Base-by-base conservation (phyloP, 805 yeast species). In the Nakazawaea ernobii region DNA sequence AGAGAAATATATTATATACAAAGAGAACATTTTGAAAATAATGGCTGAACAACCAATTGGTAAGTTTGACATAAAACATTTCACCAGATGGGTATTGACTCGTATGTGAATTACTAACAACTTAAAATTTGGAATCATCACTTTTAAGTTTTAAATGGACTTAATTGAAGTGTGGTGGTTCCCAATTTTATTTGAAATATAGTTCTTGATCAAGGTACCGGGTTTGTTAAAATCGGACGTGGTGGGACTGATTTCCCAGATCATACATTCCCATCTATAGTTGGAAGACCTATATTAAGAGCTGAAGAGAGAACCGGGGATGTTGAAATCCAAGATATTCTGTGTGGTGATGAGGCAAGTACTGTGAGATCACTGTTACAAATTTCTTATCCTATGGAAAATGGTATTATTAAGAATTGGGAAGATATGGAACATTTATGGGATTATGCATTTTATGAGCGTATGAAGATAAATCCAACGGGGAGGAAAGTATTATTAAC, bases 141-240 rank as follows among this genome's bases (percentile, higher is more conserved):
- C 3, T 15, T 15, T 44, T 15, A 20, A 24, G 10, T 8, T 15
- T 6, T 9, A n/a, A 13, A 26, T 8, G 35, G 7, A 43, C 14
- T 11, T 24, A 37, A 29, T 32, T 30, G 33, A 17, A 24, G 8
- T 13, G 7, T 35, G 32, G 8, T 42, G 24, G 17, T 24, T 20
- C 26, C 27, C 27, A 20, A 37, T 14, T 20, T 14, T 20, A 20
- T 20, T 20, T 5, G 28, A 33, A 26, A n/a, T 36, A 53, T 59
- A 78, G 99, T 94, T 58, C 87, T 94, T 57, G 99, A 94, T 71
- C 98, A 94, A 73, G 99, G 99, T 71, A 94, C 99, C 43, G 99
- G 99, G 49, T 94, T 94, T 64, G 97, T 92, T 46, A 92, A 91
- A 66, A 88, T 92, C 56, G 99, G 99, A 50, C 80, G 96, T 60